Percentiles rank a stretch among this genome's conserved stretches.
phyloP scores from a whole-genome alignment of 371 early-diverging fungal species.

The Fennellomyces sp. region DNA sequence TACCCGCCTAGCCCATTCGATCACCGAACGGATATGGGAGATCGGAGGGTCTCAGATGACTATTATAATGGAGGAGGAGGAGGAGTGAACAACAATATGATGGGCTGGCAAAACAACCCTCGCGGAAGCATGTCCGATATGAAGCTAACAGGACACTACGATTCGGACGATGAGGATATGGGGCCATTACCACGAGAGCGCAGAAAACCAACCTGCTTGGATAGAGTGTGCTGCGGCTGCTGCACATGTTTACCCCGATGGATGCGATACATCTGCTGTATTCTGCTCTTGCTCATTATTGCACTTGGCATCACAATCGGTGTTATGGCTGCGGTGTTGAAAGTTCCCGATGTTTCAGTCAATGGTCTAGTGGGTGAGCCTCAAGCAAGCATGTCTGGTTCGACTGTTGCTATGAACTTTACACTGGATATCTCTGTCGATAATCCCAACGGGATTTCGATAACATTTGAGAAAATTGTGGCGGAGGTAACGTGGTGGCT shows the following conservation, averaged over 20 bases:
- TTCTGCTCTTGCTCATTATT: conserved; percentile 33
- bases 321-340: conserved; percentile 44
- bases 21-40: not conserved
- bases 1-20: conserved; percentile 21
- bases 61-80: not conserved
- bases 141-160: conserved; percentile 20
- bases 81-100: not conserved
- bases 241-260: conserved; percentile 51
- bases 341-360: conserved; percentile 36
- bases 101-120: conserved; percentile 16
- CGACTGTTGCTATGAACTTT: conserved; percentile 27
- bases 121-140: conserved; percentile 28
- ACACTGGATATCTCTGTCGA: conserved; percentile 44
- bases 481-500: conserved; percentile 47
- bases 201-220: conserved; percentile 33
- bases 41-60: not conserved
- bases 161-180: conserved; percentile 20
- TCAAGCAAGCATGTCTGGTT: conserved; percentile 21
- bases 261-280: conserved; percentile 41
- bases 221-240: conserved; percentile 48
- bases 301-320: conserved; percentile 40
- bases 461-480: conserved; percentile 55
- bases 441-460: conserved; percentile 60
- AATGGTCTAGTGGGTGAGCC: conserved; percentile 38
- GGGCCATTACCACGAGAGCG: conserved; percentile 11